Conservation (phyloP, 768 basidiomycete genomes). For the Boletellus emodensis region DNA sequence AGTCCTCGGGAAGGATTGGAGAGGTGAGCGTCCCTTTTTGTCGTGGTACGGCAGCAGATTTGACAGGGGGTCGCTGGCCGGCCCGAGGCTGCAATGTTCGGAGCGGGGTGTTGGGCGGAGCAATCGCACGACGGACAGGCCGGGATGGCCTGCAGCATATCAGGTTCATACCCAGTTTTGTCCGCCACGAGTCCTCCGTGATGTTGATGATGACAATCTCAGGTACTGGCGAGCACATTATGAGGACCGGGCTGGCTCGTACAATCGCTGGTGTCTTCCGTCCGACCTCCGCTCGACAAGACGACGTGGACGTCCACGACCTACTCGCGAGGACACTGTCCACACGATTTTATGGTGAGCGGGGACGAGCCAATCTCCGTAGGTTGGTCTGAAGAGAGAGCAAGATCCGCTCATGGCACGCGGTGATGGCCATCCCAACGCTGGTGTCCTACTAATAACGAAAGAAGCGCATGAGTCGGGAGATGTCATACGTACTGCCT, state of each 20-base stretch:
- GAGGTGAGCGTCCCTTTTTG: conserved; percentile 44
- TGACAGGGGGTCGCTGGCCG: neutral
- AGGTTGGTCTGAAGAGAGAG: conserved; percentile 1
- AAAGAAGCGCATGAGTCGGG: conserved; percentile 36
- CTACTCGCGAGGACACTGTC: conserved; percentile 44
- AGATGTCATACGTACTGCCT: conserved; percentile 25
- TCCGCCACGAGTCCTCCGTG: too few relatives aligned
- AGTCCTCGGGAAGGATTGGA: conserved; percentile 68
- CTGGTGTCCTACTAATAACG: conserved; percentile 62
- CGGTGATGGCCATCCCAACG: conserved; percentile 47
- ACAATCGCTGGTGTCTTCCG: conserved; percentile 46
- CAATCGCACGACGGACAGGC: conserved; percentile 18
- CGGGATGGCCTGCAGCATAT: conserved; percentile 67
- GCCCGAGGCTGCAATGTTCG: conserved; percentile 61
- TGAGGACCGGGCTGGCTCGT: conserved; percentile 52
- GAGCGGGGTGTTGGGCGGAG: conserved; percentile 76
- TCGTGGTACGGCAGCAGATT: neutral
- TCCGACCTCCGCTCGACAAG: conserved; percentile 7
- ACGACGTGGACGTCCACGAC: conserved; percentile 48
- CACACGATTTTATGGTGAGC: conserved; percentile 50
- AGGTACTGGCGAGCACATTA: conserved; percentile 75
- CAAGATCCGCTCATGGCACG: conserved; percentile 36
- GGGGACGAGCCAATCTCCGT: neutral
- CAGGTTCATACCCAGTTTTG: conserved; percentile 30
- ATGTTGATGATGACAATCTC: conserved; percentile 1